Evolutionary conservation across 2,329 filamentous ascomycete species (phyloP).

Genomic region (Aspergillus niger): DNA sequence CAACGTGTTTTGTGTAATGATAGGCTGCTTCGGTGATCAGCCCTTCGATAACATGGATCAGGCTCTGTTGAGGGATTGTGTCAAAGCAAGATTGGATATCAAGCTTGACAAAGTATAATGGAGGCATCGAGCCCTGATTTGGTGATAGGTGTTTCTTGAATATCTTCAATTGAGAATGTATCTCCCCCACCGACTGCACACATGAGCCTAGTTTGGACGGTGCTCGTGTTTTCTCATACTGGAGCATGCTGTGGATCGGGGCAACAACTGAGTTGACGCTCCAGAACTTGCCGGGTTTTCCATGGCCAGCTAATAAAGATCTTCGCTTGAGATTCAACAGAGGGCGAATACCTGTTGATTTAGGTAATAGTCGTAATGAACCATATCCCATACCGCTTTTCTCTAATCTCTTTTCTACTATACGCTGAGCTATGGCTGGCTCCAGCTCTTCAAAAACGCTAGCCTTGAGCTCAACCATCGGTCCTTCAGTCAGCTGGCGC

Average conservation of each 20-base stretch:
- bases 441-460: constrained; percentile 79
- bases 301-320: constrained; percentile 52
- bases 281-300: constrained; percentile 52
- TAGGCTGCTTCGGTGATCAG: constrained; percentile 65
- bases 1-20: constrained; percentile 70
- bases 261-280: constrained; percentile 72
- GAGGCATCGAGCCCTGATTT: constrained; percentile 38
- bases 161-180: constrained; percentile 69
- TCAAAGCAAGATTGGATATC: constrained; percentile 94
- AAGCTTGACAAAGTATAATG: constrained; percentile 84
- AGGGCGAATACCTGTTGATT: constrained; percentile 71
- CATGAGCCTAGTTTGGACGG: constrained; percentile 71
- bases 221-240: constrained; percentile 67
- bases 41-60: constrained; percentile 66
- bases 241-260: constrained; percentile 75
- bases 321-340: constrained; percentile 83
- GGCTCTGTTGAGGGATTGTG: constrained; percentile 79
- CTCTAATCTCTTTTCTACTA: constrained; percentile 64
- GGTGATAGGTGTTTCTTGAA: constrained; percentile 58
- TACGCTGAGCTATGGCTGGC: constrained; percentile 54
- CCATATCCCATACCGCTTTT: constrained; percentile 72
- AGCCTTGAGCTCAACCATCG: constrained; percentile 65
- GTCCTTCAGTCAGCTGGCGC: constrained; percentile 73
- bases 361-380: constrained; percentile 79
- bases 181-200: constrained; percentile 77